A percentile compares a stretch with the other conserved stretches of the same genome.
phyloP scores from a whole-genome alignment of 768 basidiomycete species.

The Lactifluus pinguis region DNA sequence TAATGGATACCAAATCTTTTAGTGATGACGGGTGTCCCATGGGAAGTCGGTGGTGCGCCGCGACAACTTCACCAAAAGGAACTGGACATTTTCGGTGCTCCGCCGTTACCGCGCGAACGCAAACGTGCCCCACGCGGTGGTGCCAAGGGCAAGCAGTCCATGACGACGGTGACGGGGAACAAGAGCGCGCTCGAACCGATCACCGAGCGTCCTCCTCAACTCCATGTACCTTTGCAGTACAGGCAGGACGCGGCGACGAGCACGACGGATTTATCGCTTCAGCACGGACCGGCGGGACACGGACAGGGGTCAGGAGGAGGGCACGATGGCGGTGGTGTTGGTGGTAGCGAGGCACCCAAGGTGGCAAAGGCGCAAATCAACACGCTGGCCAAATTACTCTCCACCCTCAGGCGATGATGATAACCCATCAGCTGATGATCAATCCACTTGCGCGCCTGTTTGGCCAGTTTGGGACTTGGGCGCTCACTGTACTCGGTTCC shows the following conservation, averaged over 20 bases:
- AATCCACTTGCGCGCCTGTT: background rate
- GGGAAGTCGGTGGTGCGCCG: slow-evolving; percentile 62
- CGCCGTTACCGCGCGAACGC: slow-evolving; percentile 49
- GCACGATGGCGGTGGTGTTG: slow-evolving; percentile 15
- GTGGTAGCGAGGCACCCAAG: slow-evolving; percentile 51
- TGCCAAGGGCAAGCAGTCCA: slow-evolving; percentile 10
- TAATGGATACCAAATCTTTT: background rate
- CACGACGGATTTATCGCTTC: slow-evolving; percentile 50
- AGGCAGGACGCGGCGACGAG: slow-evolving; percentile 61
- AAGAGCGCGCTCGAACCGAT: slow-evolving; percentile 69
- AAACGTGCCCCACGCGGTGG: slow-evolving; percentile 31
- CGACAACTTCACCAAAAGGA: slow-evolving; percentile 52
- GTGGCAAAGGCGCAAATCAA: slow-evolving; percentile 87
- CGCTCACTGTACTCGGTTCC: background rate
- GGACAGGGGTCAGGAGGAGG: slow-evolving; percentile 18
- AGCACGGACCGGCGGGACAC: background rate
- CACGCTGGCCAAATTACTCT: slow-evolving; percentile 86
- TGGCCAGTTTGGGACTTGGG: background rate
- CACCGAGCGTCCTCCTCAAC: slow-evolving; percentile 56
- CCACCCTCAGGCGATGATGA: slow-evolving; percentile 55
- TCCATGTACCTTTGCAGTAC: slow-evolving; percentile 30
- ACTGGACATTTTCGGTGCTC: slow-evolving; percentile 50
- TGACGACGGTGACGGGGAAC: slow-evolving; percentile 34
- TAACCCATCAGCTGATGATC: background rate
- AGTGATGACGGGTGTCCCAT: slow-evolving; percentile 76